Base-by-base conservation (phyloP, 306 rosid species). In the Oemleria cerasiformis region DNA sequence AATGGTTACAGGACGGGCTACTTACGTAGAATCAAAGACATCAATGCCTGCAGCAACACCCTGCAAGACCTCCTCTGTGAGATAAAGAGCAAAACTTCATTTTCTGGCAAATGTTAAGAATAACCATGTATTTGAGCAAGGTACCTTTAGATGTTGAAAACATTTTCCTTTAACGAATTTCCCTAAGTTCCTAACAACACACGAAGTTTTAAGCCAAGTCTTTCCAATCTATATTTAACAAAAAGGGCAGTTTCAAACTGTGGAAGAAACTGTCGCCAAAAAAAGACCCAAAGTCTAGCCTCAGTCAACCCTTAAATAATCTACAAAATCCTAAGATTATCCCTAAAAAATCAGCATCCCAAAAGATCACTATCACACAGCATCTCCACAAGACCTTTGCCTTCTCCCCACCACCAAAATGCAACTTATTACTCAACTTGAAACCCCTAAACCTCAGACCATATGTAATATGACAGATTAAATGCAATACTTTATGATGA, bases 11-110 rank as follows among this genome's bases (percentile, higher is more conserved):
- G 63, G 76, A 71, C 38, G 65, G 76, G 77, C 75, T 55, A 76
- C 98, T 54, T 82, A 91, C 97, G 88, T 77, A 12, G 98, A 87
- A 70, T 91, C 96, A 81, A 91, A 94, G 42, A 94, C 88, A 81
- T 91, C 98, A 44, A 94, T 71, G 69, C 97, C 97, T 0, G 96
- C 84, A 78, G 90, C 88, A 78, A 91, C 70, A 14, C 98, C 98
- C 83, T 91, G 96, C 86, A 94, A 83, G 79, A 91, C 86, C 86
- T 94, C 98, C 92, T 94, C 98, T 93, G 92, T 65, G 68, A 85
- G 73, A 66, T 77, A 67, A 65, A 76, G 49, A 83, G 50, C 60
- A 44, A 65, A 56, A 43, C 58, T 78, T 71, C 63, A 73, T 57
- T 80, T 40, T 48, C 75, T 3, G 47, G 73, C 11, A 53, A 47